These are phyloP conservation scores for Coniferiporia sulphurascens DNA, from an alignment of 1,284 basidiomycete genomes.

Conservation along the genomic window DNA sequence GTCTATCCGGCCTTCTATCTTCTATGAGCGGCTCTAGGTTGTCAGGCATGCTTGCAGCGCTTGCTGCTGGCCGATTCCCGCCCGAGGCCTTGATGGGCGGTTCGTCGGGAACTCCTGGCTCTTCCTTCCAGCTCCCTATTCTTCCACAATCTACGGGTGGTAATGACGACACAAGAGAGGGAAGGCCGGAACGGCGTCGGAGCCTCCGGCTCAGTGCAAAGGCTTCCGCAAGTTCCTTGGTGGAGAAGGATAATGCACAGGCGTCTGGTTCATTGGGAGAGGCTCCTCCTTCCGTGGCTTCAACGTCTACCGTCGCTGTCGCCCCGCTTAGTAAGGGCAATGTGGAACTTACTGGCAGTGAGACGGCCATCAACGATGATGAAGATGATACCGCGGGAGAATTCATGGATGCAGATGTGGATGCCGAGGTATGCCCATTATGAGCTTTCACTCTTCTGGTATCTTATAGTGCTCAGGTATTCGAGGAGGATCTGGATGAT, in stretches of 20 bases:
- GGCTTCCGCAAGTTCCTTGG: conserved; percentile 24
- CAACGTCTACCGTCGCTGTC: conserved; percentile 28
- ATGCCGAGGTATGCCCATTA: conserved; percentile 49
- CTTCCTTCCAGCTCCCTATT: conserved; percentile 15
- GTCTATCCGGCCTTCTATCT: conserved; percentile 73
- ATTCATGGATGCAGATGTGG: conserved; percentile 77
- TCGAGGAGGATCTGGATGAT: conserved; percentile 68
- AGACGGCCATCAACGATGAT: conserved; percentile 43
- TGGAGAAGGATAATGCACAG: conserved; percentile 23
- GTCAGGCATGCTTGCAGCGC: conserved; percentile 79
- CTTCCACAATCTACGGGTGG: conserved; percentile 22
- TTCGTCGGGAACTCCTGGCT: conserved; percentile 1
- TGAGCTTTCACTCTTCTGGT: not conserved
- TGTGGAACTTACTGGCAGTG: conserved; percentile 40
- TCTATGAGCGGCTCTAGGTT: conserved; percentile 56
- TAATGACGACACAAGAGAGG: conserved; percentile 27
- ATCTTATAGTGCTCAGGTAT: conserved; percentile 38
- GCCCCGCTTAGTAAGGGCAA: conserved; percentile 23
- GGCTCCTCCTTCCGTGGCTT: conserved; percentile 25
- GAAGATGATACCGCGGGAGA: conserved; percentile 66
- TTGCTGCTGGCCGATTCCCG: conserved; percentile 74
- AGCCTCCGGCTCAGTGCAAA: conserved; percentile 82
- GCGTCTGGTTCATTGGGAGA: conserved; percentile 22
- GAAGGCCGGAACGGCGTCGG: conserved; percentile 52
- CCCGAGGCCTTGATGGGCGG: conserved; percentile 31